A percentile compares a stretch with the other conserved stretches of the same genome.
Conservation (phyloP, 441 rosid species). For the Theobroma grandiflorum region DNA sequence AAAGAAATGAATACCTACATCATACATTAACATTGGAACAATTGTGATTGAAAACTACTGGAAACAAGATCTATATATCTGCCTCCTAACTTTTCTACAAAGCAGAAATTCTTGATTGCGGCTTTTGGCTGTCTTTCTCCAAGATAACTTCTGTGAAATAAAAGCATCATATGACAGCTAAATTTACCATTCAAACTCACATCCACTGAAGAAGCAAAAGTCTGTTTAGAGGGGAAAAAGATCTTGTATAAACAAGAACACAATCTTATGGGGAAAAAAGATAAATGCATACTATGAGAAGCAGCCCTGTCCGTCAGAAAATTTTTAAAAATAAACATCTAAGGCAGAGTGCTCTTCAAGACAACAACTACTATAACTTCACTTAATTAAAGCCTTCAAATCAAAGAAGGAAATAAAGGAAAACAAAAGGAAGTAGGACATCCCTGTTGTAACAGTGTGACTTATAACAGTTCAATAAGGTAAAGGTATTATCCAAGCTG, state of each 20-base stretch:
- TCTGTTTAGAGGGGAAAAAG: not conserved
- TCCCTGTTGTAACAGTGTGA: not conserved
- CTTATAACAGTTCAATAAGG: not conserved
- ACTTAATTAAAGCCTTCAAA: slow-evolving; percentile 1
- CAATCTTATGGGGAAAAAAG: not conserved
- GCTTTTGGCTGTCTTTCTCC: not conserved
- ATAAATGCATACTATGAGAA: not conserved
- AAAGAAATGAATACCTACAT: not conserved
- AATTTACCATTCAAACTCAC: not conserved
- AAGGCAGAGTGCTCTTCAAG: not conserved
- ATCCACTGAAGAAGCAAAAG: not conserved
- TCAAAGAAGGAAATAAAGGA: not conserved
- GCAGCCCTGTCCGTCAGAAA: slow-evolving; percentile 8
- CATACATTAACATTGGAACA: not conserved
- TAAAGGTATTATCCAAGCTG: slow-evolving; percentile 4
- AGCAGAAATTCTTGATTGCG: not conserved
- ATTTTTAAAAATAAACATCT: not conserved
- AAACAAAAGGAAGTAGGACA: slow-evolving; percentile 6
- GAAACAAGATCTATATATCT: not conserved
- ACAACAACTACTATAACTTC: not conserved
- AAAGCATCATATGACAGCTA: not conserved
- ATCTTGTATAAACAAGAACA: not conserved
- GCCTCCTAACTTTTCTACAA: not conserved
- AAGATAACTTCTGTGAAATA: not conserved
- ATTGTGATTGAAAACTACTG: not conserved